A percentile compares a stretch with the other conserved stretches of the same genome.
Conservation (phyloP, 2,329 filamentous ascomycete genomes). For the Colletotrichum sp. region DNA sequence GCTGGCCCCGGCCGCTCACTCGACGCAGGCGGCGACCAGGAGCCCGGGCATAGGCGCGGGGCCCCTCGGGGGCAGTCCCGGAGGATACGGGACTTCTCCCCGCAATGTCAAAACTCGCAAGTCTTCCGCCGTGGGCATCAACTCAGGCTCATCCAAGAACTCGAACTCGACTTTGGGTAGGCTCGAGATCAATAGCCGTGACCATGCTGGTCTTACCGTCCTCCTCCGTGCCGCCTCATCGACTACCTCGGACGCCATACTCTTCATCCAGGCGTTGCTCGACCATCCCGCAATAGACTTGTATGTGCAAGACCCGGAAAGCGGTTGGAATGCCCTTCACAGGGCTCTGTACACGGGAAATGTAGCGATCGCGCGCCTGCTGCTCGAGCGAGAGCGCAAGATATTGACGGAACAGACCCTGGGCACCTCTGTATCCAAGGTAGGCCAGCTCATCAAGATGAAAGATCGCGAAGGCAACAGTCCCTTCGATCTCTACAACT, state of each 20-base stretch:
- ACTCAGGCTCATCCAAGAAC: constrained; percentile 47
- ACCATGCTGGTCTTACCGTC: constrained; percentile 81
- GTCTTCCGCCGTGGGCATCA: constrained; percentile 53
- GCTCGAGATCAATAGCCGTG: constrained; percentile 83
- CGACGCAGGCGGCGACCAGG: constrained; percentile 58
- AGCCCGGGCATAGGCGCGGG: constrained; percentile 50
- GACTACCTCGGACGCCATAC: constrained; percentile 67
- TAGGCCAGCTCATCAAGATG: constrained; percentile 84
- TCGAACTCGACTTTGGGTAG: constrained; percentile 47
- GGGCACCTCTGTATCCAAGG: constrained; percentile 62
- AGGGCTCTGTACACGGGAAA: constrained; percentile 91
- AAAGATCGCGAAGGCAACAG: constrained; percentile 96
- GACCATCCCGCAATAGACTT: constrained; percentile 85
- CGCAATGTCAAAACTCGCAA: constrained; percentile 58
- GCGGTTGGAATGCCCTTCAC: constrained; percentile 94
- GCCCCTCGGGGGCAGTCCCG: constrained; percentile 41
- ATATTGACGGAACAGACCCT: constrained; percentile 66
- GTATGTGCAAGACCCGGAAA: constrained; percentile 87
- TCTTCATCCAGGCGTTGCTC: constrained; percentile 80
- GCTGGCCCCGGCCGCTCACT: constrained; percentile 74
- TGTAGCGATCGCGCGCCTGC: constrained; percentile 80
- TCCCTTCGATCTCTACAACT: constrained; percentile 90
- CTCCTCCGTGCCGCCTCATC: constrained; percentile 86
- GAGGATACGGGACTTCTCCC: constrained; percentile 53
- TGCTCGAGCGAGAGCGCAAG: constrained; percentile 78